These are phyloP conservation scores for Phalaenopsis aphrodite DNA, from an alignment of 106 monocot species.

Conservation along the genomic window DNA sequence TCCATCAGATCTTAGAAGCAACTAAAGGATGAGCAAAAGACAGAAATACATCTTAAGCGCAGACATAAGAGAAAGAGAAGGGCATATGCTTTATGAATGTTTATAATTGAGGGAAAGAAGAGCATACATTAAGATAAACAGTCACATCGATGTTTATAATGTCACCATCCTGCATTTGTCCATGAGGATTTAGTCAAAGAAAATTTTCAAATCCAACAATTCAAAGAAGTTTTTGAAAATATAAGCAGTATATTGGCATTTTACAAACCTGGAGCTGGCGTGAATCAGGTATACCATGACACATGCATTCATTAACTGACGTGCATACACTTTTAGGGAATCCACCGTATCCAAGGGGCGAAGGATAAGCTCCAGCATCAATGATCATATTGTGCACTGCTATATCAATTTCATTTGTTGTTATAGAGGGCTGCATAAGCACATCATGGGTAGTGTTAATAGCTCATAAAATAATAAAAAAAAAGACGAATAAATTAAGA, in stretches of 20 bases:
- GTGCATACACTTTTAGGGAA: constrained; percentile 96
- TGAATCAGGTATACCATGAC: constrained; percentile 92
- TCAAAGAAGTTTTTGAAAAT: neutral
- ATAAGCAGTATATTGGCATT: neutral
- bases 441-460: neutral
- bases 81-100: neutral
- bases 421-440: constrained; percentile 78
- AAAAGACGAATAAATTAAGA: neutral
- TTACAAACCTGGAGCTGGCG: constrained; percentile 70
- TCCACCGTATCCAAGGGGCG: constrained; percentile 84
- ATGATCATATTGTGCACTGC: constrained; percentile 96
- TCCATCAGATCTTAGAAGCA: too few relatives aligned
- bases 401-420: constrained; percentile 97
- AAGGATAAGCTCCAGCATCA: constrained; percentile 92
- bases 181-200: neutral
- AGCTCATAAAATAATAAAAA: neutral
- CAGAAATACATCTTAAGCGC: neutral
- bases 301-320: constrained; percentile 98
- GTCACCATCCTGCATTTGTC: constrained; percentile 80
- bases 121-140: constrained; percentile 80
- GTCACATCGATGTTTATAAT: constrained; percentile 97
- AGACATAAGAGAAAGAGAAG: neutral
- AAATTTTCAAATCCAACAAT: neutral
- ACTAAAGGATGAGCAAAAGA: neutral
- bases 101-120: constrained; percentile 2